Conservation (phyloP, 2,329 filamentous ascomycete species). For the Penicillium sp. region DNA sequence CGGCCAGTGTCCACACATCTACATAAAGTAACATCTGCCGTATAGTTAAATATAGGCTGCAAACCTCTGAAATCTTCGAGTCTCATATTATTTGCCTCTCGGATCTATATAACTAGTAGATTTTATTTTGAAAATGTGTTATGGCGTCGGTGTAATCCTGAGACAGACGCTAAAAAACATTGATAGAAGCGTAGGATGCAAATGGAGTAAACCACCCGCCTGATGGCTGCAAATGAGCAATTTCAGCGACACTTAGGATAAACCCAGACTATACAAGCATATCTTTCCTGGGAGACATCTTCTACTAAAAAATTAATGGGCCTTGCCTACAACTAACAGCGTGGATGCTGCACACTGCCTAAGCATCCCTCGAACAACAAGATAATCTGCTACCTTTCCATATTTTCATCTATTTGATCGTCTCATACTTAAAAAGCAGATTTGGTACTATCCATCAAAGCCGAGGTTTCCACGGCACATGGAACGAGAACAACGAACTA, state of each 20-base stretch:
- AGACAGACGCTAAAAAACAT: neutral
- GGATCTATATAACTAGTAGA: no score
- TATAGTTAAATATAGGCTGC: no score
- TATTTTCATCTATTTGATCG: constrained; percentile 6
- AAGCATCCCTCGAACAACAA: no score
- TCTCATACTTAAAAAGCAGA: neutral
- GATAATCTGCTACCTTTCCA: neutral
- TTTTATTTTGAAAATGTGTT: no score
- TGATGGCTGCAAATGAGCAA: constrained; percentile 2
- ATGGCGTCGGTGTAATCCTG: neutral
- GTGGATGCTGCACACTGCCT: neutral
- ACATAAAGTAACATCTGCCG: no score
- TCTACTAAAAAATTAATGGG: no score
- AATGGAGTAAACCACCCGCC: constrained; percentile 9
- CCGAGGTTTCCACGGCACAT: neutral
- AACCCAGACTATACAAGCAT: constrained; percentile 4
- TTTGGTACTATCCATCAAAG: neutral
- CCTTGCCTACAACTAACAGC: neutral
- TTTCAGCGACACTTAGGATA: constrained; percentile 8
- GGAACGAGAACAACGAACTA: neutral
- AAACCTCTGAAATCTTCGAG: no score
- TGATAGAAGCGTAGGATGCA: constrained; percentile 1
- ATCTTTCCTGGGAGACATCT: constrained; percentile 5
- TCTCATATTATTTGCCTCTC: no score
- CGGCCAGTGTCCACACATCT: no score